Percentiles rank a stretch among this genome's conserved stretches.
phyloP scores from a whole-genome alignment of 495 filamentous ascomycete genomes.

The Neurospora hispaniola region DNA sequence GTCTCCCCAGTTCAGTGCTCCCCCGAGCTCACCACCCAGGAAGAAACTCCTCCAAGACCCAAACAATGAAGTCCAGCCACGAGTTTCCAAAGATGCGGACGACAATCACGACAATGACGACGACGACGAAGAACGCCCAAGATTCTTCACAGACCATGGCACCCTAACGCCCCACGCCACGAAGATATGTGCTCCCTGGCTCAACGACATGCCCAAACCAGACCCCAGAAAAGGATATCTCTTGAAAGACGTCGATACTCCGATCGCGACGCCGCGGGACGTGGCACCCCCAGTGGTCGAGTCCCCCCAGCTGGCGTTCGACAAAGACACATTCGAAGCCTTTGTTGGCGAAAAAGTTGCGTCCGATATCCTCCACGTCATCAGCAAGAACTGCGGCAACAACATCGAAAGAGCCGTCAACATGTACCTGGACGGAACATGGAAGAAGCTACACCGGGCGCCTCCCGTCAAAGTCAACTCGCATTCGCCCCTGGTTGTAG shows the following conservation, averaged over 20 bases:
- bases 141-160: neutral
- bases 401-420: slow-evolving; percentile 61
- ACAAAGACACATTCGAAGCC: slow-evolving; percentile 54
- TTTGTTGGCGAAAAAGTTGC: slow-evolving; percentile 61
- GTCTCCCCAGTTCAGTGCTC: neutral
- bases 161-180: neutral
- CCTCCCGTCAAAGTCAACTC: neutral
- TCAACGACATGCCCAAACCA: slow-evolving; percentile 9
- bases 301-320: slow-evolving; percentile 37
- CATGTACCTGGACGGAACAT: slow-evolving; percentile 91
- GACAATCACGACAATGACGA: neutral
- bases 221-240: neutral
- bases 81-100: neutral
- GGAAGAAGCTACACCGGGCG: slow-evolving; percentile 45
- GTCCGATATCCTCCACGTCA: slow-evolving; percentile 35
- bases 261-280: neutral
- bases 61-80: neutral
- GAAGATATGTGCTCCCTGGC: slow-evolving; percentile 9
- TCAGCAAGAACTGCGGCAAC: slow-evolving; percentile 49
- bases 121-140: neutral
- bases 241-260: neutral
- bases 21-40: neutral
- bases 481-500: neutral
- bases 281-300: neutral
- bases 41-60: slow-evolving; percentile 1